Evolutionary conservation across 2,329 filamentous ascomycete species (phyloP).

Genomic region (Stemphylium vesicarium): DNA sequence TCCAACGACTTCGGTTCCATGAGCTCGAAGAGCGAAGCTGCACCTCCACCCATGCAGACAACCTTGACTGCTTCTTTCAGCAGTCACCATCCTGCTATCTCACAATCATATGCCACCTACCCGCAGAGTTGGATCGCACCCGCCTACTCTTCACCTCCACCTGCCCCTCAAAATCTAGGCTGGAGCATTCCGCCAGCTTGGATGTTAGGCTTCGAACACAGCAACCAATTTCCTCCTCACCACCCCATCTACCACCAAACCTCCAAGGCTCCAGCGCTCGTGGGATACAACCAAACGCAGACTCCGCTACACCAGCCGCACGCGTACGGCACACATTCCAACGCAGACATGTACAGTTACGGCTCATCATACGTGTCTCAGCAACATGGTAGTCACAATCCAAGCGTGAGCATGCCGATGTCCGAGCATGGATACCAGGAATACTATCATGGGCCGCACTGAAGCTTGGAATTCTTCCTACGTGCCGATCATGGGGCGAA

Average conservation of each 20-base stretch:
- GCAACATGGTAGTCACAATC: conserved; percentile 3
- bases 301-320: conserved; percentile 16
- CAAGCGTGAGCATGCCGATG: conserved; percentile 27
- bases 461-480: conserved; percentile 13
- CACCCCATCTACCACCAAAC: conserved; percentile 22
- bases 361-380: conserved; percentile 12
- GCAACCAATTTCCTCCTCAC: conserved; percentile 10
- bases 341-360: conserved; percentile 20
- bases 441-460: conserved; percentile 13
- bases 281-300: conserved; percentile 20
- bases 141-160: conserved; percentile 23
- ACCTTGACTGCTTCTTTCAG: conserved; percentile 19
- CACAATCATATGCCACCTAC: conserved; percentile 21
- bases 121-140: conserved; percentile 23
- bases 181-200: conserved; percentile 31
- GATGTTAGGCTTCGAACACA: conserved; percentile 21
- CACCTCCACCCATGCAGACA: conserved; percentile 14
- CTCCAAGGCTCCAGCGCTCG: conserved; percentile 11
- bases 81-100: conserved; percentile 11
- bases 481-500: conserved; percentile 1
- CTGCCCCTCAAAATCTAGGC: conserved; percentile 16
- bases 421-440: conserved; percentile 16
- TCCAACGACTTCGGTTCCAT: conserved; percentile 17
- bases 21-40: conserved; percentile 14
- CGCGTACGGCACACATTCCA: conserved; percentile 6